These are phyloP conservation scores for Fragilariopsis cylindrus DNA, from an alignment of 108 stramenopile genomes.

Conservation along the genomic window DNA sequence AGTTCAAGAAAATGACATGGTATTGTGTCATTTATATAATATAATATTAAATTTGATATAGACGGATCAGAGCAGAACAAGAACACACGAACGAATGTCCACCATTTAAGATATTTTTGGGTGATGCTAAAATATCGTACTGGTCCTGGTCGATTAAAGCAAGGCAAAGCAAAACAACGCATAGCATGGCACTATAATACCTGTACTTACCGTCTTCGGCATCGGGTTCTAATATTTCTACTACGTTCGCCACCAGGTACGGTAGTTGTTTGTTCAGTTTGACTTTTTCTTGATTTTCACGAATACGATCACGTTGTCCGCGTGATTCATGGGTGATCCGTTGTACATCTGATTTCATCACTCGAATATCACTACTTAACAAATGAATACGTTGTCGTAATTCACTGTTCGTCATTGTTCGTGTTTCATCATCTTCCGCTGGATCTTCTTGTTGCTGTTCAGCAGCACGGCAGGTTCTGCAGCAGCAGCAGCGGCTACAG, in stretches of 20 bases:
- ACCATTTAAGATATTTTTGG: too few relatives aligned
- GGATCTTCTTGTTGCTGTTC: constrained; percentile 38
- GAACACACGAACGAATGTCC: too few relatives aligned
- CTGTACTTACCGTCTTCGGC: constrained; percentile 88
- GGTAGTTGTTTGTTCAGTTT: constrained; percentile 99
- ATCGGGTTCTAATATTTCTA: constrained; percentile 91
- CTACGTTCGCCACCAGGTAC: constrained; percentile 98
- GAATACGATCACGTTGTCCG: constrained; percentile 91
- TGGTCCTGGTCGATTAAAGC: too few relatives aligned
- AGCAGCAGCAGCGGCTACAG: background rate
- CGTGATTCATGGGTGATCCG: constrained; percentile 93
- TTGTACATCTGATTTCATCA: constrained; percentile 95
- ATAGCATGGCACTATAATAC: too few relatives aligned
- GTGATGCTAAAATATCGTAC: too few relatives aligned
- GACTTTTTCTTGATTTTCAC: constrained; percentile 98
- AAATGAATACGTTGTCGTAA: constrained; percentile 95
- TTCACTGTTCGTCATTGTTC: constrained; percentile 88
- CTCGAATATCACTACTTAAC: constrained; percentile 96
- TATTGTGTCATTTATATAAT: background rate
- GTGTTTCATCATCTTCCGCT: constrained; percentile 81
- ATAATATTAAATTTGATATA: too few relatives aligned
- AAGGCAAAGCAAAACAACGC: too few relatives aligned
- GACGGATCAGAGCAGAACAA: too few relatives aligned
- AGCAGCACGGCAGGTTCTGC: constrained; percentile 10
- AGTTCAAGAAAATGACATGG: background rate